Base-by-base conservation (phyloP, 2,329 filamentous ascomycete genomes). In the Dryadomyces quercus-mongolicae region DNA sequence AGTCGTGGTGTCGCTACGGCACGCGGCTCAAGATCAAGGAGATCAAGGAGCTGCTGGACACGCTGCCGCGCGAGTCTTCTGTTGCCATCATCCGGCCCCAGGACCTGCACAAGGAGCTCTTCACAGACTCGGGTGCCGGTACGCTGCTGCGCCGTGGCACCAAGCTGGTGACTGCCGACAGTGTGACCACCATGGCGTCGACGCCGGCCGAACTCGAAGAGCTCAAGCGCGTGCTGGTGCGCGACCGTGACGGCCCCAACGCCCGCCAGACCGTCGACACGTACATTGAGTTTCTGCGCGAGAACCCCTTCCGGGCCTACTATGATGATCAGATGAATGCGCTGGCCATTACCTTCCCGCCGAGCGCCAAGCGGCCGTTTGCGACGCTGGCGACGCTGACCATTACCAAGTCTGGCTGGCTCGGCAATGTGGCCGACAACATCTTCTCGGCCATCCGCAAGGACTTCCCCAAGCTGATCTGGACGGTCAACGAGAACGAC, bases 41-140 rank as follows among this genome's bases (percentile, higher is more conserved):
- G 73, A 94, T 95, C 72, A 95, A 95, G 76, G 90, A 95, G 56
- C 79, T 98, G 31, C 74, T 98, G 52, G 88, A 89, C 62, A 85
- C 87, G 51, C 81, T 98, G 18, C 93, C 93, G 52, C 85, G 88
- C 62, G 92, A 88, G 55, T 96, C 92, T 18, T 95, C 88, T 63
- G 92, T 98, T 51, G 93, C 93, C 58, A 97, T 98, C 64, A 98
- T 97, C 62, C 91, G 97, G 71, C 92, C 93, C 2, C 90, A 88
- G 60, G 91, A 95, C 68, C 77, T 98, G 46, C 91, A 97, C 71
- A 95, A 94, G 73, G 93, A 98, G 69, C 75, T 97, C 6, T 96
- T 97, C 71, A 97, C 92, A 16, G 90, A 97, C 70, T 93, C 89
- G 12, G 92, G 93, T 60, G 92, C 91, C 50, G 92, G 93, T 56